Percentiles rank a stretch among this genome's conserved stretches.
phyloP scores from a whole-genome alignment of 768 basidiomycete genomes.

The Chalciporus chontae region DNA sequence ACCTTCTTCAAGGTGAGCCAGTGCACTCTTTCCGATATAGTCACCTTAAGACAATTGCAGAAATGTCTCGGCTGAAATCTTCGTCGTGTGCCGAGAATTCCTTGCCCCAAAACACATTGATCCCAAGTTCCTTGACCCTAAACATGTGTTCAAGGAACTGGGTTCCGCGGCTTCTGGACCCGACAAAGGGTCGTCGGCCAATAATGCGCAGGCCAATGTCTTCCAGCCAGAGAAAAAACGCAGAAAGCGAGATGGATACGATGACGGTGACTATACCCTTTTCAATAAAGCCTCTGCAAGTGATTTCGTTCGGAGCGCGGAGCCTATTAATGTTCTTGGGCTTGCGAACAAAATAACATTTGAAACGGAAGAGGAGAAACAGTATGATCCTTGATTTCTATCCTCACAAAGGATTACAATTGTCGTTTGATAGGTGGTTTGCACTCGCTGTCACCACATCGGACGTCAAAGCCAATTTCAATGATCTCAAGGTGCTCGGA shows the following conservation, averaged over 20 bases:
- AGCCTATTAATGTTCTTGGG: constrained; percentile 80
- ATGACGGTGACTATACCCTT: constrained; percentile 88
- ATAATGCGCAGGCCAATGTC: constrained; percentile 81
- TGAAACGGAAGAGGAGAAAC: constrained; percentile 78
- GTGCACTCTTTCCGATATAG: neutral
- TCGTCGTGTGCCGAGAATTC: constrained; percentile 96
- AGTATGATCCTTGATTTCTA: constrained; percentile 39
- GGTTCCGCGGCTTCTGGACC: constrained; percentile 42
- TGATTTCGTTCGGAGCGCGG: constrained; percentile 65
- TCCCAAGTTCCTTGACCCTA: constrained; percentile 96
- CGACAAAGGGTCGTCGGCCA: constrained; percentile 53
- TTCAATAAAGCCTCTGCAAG: constrained; percentile 70
- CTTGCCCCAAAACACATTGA: constrained; percentile 94
- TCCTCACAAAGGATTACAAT: constrained; percentile 1
- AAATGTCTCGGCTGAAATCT: constrained; percentile 99
- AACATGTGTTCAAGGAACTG: constrained; percentile 95
- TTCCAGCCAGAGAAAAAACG: constrained; percentile 98
- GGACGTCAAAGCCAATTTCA: constrained; percentile 79
- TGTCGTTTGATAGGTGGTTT: constrained; percentile 57
- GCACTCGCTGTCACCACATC: constrained; percentile 64
- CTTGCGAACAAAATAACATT: constrained; percentile 76
- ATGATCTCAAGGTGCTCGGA: constrained; percentile 93
- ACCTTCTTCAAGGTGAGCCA: constrained; percentile 84
- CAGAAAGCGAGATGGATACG: constrained; percentile 90
- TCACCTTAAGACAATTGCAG: constrained; percentile 35